These are phyloP conservation scores for Bidens hawaiensis DNA, from an alignment of 140 eudicot species.

Conservation along the genomic window DNA sequence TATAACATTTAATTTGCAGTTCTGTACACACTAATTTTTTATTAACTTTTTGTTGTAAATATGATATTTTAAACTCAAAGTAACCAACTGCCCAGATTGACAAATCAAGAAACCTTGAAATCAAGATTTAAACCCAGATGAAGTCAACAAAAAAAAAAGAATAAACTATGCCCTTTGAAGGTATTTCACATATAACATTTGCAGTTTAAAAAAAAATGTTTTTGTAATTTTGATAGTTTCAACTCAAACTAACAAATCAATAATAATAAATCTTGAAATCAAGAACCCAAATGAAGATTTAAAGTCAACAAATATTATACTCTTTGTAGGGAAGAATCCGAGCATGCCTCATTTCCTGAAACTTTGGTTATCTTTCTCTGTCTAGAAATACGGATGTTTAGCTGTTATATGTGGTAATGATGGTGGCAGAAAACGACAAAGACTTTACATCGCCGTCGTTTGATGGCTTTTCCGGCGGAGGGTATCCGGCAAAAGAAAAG, in stretches of 20 bases:
- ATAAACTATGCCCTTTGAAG: slow-evolving; percentile 18
- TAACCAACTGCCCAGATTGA: slow-evolving; percentile 9
- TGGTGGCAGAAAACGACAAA: slow-evolving; percentile 20
- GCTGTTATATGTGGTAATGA: background rate
- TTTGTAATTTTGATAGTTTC: too few species aligned
- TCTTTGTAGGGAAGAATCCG: slow-evolving; percentile 29
- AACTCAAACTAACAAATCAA: too few species aligned
- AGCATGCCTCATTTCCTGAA: slow-evolving; percentile 37
- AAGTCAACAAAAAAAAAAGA: background rate
- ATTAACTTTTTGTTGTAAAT: background rate
- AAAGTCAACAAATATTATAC: too few species aligned
- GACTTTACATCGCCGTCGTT: background rate
- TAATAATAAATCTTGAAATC: too few species aligned
- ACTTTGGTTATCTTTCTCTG: background rate
- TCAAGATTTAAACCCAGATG: background rate
- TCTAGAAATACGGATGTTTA: background rate
- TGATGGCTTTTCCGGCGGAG: slow-evolving; percentile 2
- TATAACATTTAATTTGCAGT: too few species aligned
- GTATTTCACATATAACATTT: too few species aligned
- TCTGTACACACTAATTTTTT: too few species aligned
- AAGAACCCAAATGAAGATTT: too few species aligned
- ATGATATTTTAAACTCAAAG: background rate
- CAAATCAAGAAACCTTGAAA: background rate
- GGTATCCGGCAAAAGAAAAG: slow-evolving; percentile 2
- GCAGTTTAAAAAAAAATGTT: too few species aligned